A percentile compares a stretch with the other conserved stretches of the same genome.
These are phyloP conservation scores for Cryptosporidium sp. DNA, from an alignment of 169 alveolate species.

Conservation along the genomic window DNA sequence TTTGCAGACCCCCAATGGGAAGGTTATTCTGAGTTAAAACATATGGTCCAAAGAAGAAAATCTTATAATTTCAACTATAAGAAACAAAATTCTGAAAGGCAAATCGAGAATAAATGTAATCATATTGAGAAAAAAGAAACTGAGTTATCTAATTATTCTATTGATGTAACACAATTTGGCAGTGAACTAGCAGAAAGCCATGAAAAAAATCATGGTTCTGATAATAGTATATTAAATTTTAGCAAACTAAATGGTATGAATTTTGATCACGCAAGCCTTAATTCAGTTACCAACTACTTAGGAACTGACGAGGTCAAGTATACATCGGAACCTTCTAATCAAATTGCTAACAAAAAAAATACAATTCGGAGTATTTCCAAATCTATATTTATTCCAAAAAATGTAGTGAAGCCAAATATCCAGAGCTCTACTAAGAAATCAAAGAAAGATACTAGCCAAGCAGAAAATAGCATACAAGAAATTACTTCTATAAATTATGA, in stretches of 20 bases:
- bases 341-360: background rate
- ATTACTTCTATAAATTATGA: background rate
- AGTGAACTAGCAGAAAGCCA: background rate
- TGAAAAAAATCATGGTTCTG: background rate
- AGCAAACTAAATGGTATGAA: background rate
- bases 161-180: background rate
- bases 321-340: background rate
- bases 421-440: background rate
- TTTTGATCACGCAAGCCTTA: background rate
- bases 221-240: too few relatives aligned
- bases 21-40: slow-evolving; percentile 38
- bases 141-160: background rate
- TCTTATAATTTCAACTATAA: background rate
- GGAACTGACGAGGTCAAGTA: background rate
- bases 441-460: background rate
- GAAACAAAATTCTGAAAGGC: background rate
- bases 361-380: background rate
- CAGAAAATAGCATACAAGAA: background rate
- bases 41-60: slow-evolving; percentile 4
- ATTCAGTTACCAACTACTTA: background rate
- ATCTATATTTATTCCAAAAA: background rate
- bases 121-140: background rate
- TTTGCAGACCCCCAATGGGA: slow-evolving; percentile 45
- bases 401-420: background rate
- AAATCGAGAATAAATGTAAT: background rate